Evolutionary conservation across 2,329 filamentous ascomycete genomes (phyloP), one percentile per base, ranked within the genome.

Genomic region (Helotiales sp.): DNA sequence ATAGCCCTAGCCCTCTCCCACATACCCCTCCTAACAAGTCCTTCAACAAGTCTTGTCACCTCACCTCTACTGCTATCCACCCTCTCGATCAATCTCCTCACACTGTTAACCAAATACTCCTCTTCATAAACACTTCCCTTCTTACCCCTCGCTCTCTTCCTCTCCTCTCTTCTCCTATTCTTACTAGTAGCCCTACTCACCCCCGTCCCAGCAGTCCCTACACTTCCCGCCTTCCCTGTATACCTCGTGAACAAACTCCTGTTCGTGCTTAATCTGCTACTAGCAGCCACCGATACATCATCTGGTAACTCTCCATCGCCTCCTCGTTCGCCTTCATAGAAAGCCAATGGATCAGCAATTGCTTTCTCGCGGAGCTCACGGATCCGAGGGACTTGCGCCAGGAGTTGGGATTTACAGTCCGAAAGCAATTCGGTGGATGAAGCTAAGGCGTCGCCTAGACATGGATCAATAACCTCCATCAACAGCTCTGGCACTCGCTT

Each of bases 101-200:
- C 86, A 65, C 88, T 93, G 72, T 93, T 95, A 58, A 96, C 87
- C 5, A 99, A 83, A 73, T 99, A 99, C 74, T 98, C 95, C 71
- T 98, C 93, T 73, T 99, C 95, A 73, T 99, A 99, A 5, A 99
- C 90, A 15, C 91, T 96, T 10, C 95, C 95, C 78, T 98, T 98
- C 73, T 96, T 93, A 24, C 95, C 95, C 7, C 91, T 81, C 0
- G 95, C 95, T 15, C 93, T 86, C 81, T 99, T 99, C 73, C 96
- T 86, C 79, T 99, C 95, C 74, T 99, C 95, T 19, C 92, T 82
- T 24, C 88, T 81, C 52, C 92, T 86, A 70, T 96, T 97, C 79
- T 95, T 96, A 70, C 85, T 89, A 38, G 91, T 96, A 58, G 89
- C 89, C 12, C 92, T 83, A 50, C 86, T 90, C 2, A 89, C 86